These are phyloP conservation scores for Helianthus tuberosus DNA, from an alignment of 129 eudicot genomes.

Conservation along the genomic window DNA sequence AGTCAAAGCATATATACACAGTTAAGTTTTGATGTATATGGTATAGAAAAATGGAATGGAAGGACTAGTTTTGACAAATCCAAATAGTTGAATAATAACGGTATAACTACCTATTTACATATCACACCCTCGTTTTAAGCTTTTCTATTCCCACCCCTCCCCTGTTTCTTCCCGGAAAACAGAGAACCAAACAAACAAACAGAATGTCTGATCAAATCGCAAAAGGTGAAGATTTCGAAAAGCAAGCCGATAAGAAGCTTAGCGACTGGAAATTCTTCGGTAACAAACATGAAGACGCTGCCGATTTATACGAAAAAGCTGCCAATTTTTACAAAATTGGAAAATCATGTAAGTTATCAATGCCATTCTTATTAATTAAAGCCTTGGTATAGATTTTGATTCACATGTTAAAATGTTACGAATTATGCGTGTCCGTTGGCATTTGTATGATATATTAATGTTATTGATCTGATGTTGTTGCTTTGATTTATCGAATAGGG, in stretches of 20 bases:
- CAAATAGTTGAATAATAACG: neutral
- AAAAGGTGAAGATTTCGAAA: slow-evolving; percentile 70
- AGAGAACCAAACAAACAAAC: neutral
- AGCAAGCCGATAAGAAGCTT: slow-evolving; percentile 89
- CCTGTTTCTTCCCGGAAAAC: slow-evolving; percentile 16
- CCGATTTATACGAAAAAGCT: slow-evolving; percentile 77
- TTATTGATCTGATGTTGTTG: slow-evolving; percentile 15
- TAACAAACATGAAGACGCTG: slow-evolving; percentile 86
- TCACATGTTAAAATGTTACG: too few species aligned
- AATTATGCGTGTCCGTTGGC: too few species aligned
- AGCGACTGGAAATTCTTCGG: slow-evolving; percentile 78
- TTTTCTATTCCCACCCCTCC: slow-evolving; percentile 24
- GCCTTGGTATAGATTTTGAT: too few species aligned
- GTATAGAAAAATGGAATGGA: neutral
- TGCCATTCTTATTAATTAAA: neutral
- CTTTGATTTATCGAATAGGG: neutral
- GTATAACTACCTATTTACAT: slow-evolving; percentile 15
- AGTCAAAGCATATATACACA: too few species aligned
- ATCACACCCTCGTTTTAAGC: slow-evolving; percentile 25
- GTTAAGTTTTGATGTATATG: too few species aligned
- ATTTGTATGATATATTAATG: too few species aligned
- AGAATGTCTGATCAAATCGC: slow-evolving; percentile 73
- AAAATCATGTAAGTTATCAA: slow-evolving; percentile 59
- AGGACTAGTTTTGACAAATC: neutral
- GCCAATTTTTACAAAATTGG: slow-evolving; percentile 86